Conservation (phyloP, 306 rosid genomes). For the Glycine latifolia region DNA sequence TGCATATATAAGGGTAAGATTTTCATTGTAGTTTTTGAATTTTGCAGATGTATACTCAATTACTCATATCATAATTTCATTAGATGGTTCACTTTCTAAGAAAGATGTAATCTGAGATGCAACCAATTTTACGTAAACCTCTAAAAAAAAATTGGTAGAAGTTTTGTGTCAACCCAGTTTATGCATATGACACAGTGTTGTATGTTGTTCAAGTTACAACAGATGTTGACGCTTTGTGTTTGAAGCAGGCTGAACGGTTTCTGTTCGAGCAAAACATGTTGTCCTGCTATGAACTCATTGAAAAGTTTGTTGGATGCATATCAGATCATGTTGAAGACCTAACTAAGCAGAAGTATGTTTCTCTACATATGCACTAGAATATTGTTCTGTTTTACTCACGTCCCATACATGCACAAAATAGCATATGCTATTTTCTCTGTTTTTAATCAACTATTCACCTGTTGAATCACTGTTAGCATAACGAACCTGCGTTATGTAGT, state of each 20-base stretch:
- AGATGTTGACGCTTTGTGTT: constrained; percentile 24
- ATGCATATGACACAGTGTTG: neutral
- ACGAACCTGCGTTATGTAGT: neutral
- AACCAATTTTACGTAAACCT: neutral
- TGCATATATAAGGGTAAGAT: constrained; percentile 75
- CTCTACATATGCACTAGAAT: constrained; percentile 1
- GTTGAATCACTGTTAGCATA: no score
- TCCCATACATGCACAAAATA: constrained; percentile 5
- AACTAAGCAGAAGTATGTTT: constrained; percentile 63
- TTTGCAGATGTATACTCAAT: neutral
- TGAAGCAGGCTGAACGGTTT: constrained; percentile 66
- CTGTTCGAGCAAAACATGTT: constrained; percentile 65
- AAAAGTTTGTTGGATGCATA: constrained; percentile 60
- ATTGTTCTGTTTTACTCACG: neutral
- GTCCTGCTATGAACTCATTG: constrained; percentile 63
- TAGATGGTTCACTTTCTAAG: neutral
- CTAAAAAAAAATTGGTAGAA: neutral
- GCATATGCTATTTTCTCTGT: neutral
- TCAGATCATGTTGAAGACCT: constrained; percentile 61
- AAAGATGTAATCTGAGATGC: neutral
- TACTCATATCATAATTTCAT: neutral
- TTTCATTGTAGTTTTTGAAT: neutral
- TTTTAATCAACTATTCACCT: neutral
- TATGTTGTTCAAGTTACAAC: neutral
- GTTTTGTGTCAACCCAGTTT: neutral